These are phyloP conservation scores for Pyrus hybrid DNA, from an alignment of 331 rosid species.

Conservation along the genomic window DNA sequence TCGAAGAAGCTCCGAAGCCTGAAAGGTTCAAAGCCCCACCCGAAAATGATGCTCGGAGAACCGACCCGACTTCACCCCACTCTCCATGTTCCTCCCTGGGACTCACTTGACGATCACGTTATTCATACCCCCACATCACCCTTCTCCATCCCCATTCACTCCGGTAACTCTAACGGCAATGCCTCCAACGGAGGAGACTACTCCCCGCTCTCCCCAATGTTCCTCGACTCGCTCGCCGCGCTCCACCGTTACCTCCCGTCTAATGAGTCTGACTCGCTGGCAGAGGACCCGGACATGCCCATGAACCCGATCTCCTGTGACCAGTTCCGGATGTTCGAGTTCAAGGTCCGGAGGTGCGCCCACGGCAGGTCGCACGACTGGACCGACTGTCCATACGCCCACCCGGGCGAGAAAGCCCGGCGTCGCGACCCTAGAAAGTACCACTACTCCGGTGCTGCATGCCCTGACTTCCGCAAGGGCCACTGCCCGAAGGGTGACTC, in stretches of 20 bases:
- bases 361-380: conserved; percentile 87
- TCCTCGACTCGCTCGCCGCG: conserved; percentile 26
- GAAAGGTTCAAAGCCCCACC: neutral
- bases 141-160: conserved; percentile 5
- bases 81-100: conserved; percentile 35
- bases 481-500: conserved; percentile 55
- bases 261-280: conserved; percentile 12
- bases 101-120: conserved; percentile 17
- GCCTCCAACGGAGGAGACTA: conserved; percentile 18
- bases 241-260: conserved; percentile 37
- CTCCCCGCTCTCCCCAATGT: conserved; percentile 6
- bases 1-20: neutral
- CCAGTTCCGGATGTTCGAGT: conserved; percentile 80
- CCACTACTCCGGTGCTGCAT: conserved; percentile 56
- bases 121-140: conserved; percentile 5
- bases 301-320: conserved; percentile 46
- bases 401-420: conserved; percentile 91
- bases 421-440: conserved; percentile 70
- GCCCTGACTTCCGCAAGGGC: conserved; percentile 71
- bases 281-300: conserved; percentile 30
- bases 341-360: conserved; percentile 58
- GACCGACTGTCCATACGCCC: conserved; percentile 88
- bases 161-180: conserved; percentile 12
- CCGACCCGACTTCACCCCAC: conserved; percentile 13
- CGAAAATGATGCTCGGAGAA: conserved; percentile 36